Conservation (phyloP, 108 stramenopile species). For the Cyclotella sp. region DNA sequence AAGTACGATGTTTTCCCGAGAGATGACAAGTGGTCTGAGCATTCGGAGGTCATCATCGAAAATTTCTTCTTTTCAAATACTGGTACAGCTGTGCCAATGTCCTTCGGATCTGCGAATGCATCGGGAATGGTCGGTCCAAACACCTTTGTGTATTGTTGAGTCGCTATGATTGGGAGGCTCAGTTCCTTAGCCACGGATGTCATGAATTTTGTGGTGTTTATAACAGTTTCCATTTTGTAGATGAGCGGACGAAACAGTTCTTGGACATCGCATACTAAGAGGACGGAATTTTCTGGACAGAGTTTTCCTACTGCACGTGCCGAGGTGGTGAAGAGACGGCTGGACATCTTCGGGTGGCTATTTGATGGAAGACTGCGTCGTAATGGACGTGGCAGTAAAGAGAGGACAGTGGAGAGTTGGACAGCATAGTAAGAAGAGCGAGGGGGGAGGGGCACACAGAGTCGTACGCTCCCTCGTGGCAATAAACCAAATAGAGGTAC, state of each 20-base stretch:
- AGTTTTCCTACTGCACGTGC: slow-evolving; percentile 83
- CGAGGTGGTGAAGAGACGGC: slow-evolving; percentile 8
- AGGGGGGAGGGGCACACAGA: no score
- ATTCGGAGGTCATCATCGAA: no score
- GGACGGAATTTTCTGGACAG: slow-evolving; percentile 62
- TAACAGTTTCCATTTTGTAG: slow-evolving; percentile 78
- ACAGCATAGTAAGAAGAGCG: no score
- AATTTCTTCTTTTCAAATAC: slow-evolving; percentile 93
- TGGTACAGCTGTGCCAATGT: slow-evolving; percentile 43
- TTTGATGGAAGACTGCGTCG: background rate
- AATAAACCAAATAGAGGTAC: no score
- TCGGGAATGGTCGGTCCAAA: slow-evolving; percentile 87
- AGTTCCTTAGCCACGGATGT: slow-evolving; percentile 83
- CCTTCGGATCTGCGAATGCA: slow-evolving; percentile 64
- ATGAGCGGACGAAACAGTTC: slow-evolving; percentile 93
- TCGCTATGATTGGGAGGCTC: slow-evolving; percentile 87
- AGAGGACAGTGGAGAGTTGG: no score
- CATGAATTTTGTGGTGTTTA: slow-evolving; percentile 88
- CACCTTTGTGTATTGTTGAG: slow-evolving; percentile 97
- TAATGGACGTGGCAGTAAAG: no score
- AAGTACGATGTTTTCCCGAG: slow-evolving; percentile 62
- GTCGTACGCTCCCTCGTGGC: no score
- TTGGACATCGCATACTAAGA: slow-evolving; percentile 95
- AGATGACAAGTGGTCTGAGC: slow-evolving; percentile 66
- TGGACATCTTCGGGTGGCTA: background rate